Percentiles rank a stretch among this genome's conserved stretches.
phyloP scores from a whole-genome alignment of 306 rosid species.

The Geum urbanum region DNA sequence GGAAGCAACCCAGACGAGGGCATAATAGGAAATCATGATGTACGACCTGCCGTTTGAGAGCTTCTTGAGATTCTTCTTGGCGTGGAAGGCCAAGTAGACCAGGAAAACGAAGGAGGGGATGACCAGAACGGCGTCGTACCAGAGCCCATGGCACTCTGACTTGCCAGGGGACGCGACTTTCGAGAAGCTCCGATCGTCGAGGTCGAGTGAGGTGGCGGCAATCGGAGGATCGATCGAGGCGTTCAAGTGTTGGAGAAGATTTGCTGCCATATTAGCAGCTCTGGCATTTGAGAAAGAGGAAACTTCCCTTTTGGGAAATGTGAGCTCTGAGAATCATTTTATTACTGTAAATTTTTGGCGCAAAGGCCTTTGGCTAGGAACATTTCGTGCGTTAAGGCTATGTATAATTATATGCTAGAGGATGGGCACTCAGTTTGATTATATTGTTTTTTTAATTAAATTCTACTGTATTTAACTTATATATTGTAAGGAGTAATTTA shows the following conservation, averaged over 20 bases:
- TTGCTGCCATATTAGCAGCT: slow-evolving; percentile 13
- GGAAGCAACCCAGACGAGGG: slow-evolving; percentile 61
- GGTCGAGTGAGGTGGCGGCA: slow-evolving; percentile 13
- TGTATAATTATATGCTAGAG: too few relatives aligned
- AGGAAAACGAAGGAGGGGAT: slow-evolving; percentile 48
- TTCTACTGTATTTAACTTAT: too few relatives aligned
- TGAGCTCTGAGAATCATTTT: too few relatives aligned
- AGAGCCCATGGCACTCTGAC: slow-evolving; percentile 40
- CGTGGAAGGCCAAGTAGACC: slow-evolving; percentile 42
- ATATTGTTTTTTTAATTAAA: too few relatives aligned
- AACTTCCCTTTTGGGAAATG: too few relatives aligned
- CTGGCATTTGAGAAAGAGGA: background rate
- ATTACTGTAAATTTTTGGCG: too few relatives aligned
- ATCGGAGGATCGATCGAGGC: slow-evolving; percentile 27
- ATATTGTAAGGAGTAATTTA: too few relatives aligned
- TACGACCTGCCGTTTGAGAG: slow-evolving; percentile 44
- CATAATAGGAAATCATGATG: slow-evolving; percentile 47
- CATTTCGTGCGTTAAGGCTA: too few relatives aligned
- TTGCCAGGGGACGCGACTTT: background rate
- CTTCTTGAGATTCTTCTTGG: slow-evolving; percentile 52
- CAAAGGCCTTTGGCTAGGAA: too few relatives aligned
- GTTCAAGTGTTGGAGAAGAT: slow-evolving; percentile 3
- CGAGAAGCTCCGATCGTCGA: slow-evolving; percentile 11
- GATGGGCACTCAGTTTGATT: too few relatives aligned
- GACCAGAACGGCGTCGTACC: slow-evolving; percentile 43